Percentiles rank a stretch among this genome's conserved stretches.
Evolutionary conservation across 2,329 filamentous ascomycete genomes (phyloP).

Genomic region (Hymenoscyphus occultus): DNA sequence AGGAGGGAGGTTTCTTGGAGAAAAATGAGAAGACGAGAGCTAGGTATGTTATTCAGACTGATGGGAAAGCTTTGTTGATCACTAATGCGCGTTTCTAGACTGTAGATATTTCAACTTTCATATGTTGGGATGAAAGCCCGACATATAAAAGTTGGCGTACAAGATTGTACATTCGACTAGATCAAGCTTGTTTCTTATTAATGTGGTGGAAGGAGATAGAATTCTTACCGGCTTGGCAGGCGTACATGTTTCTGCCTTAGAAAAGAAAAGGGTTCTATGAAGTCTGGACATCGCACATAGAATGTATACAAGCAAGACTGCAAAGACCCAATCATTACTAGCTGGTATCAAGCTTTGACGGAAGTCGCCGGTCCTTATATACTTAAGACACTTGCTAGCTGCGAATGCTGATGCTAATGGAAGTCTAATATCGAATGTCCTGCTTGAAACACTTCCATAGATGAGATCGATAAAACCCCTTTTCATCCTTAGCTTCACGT

Average conservation of each 20-base stretch:
- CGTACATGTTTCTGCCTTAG: too few relatives aligned
- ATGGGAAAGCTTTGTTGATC: background rate
- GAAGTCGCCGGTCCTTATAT: conserved; percentile 42
- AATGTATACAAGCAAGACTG: conserved; percentile 5
- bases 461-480: conserved; percentile 52
- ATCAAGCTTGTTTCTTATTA: too few relatives aligned
- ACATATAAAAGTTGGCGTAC: too few relatives aligned
- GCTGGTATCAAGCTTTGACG: background rate
- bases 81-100: too few relatives aligned
- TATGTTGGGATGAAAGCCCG: too few relatives aligned
- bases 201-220: too few relatives aligned
- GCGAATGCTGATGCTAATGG: conserved; percentile 47
- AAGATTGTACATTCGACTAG: too few relatives aligned
- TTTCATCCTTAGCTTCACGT: conserved; percentile 36
- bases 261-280: background rate
- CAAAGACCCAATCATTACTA: background rate
- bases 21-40: background rate
- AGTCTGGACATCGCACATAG: background rate
- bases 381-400: conserved; percentile 42
- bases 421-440: conserved; percentile 49
- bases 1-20: background rate
- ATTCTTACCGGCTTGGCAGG: too few relatives aligned
- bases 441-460: conserved; percentile 51
- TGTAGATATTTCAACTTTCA: too few relatives aligned
- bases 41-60: background rate